Percentiles rank a stretch among this genome's conserved stretches.
Evolutionary conservation across 2,329 filamentous ascomycete genomes (phyloP).

Genomic region (Cladophialophora chaetospira): DNA sequence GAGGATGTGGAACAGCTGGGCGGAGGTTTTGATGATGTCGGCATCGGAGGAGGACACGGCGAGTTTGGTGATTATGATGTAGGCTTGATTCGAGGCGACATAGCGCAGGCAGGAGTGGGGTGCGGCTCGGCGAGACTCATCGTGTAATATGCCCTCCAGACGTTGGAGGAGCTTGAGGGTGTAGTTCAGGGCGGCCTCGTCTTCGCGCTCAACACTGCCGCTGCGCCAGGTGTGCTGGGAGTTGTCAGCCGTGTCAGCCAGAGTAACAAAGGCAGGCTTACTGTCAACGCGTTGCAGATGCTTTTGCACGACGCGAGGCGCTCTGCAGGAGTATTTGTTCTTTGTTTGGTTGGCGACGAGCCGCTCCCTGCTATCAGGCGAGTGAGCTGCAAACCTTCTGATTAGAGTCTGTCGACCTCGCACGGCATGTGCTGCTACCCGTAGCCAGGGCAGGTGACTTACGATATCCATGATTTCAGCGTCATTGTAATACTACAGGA

Average conservation of each 20-base stretch:
- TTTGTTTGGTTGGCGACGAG: constrained; percentile 50
- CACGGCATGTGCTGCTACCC: constrained; percentile 12
- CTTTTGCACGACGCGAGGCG: constrained; percentile 64
- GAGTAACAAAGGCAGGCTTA: constrained; percentile 34
- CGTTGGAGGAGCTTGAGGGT: constrained; percentile 57
- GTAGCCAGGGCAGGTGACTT: constrained; percentile 31
- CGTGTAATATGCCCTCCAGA: constrained; percentile 70
- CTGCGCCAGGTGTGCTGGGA: constrained; percentile 63
- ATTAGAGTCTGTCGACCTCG: constrained; percentile 21
- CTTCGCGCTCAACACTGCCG: constrained; percentile 52
- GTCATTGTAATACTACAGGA: constrained; percentile 20
- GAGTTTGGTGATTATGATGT: constrained; percentile 85
- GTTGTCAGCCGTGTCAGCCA: constrained; percentile 13
- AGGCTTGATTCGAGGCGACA: constrained; percentile 82
- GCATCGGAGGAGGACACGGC: constrained; percentile 83
- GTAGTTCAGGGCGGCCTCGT: constrained; percentile 54
- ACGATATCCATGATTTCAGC: constrained; percentile 47
- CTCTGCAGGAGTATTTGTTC: constrained; percentile 59
- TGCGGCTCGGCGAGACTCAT: constrained; percentile 83
- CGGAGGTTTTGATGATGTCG: constrained; percentile 79
- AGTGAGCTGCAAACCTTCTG: constrained; percentile 52
- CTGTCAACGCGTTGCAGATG: constrained; percentile 61
- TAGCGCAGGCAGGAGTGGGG: constrained; percentile 92
- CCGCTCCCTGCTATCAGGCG: constrained; percentile 62
- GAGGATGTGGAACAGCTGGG: constrained; percentile 84